Evolutionary conservation across 371 early-diverging fungal genomes (phyloP).

Genomic region (Antonospora locustae): DNA sequence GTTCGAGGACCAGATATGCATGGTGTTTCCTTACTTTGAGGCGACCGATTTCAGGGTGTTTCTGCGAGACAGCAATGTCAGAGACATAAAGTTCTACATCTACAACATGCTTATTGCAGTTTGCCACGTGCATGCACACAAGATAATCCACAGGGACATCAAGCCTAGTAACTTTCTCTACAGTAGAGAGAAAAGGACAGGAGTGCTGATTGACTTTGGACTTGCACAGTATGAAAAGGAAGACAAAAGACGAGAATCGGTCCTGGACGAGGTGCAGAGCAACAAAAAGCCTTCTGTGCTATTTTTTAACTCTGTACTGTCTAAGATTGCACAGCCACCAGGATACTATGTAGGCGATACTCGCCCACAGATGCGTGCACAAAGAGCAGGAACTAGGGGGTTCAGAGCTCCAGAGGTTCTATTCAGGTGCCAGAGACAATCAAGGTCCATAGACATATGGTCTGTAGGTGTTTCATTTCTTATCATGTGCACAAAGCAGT

Average conservation of each 20-base stretch:
- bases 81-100: constrained; percentile 68
- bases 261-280: neutral
- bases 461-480: constrained; percentile 77
- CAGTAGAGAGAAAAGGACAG: constrained; percentile 58
- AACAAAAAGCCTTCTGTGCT: constrained; percentile 54
- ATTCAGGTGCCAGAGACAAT: constrained; percentile 66
- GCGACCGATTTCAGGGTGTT: constrained; percentile 68
- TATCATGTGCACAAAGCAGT: constrained; percentile 64
- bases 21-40: constrained; percentile 71
- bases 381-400: constrained; percentile 89
- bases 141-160: constrained; percentile 72
- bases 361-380: constrained; percentile 64
- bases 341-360: constrained; percentile 54
- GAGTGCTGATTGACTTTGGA: constrained; percentile 87
- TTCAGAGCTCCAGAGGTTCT: constrained; percentile 91
- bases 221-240: constrained; percentile 64
- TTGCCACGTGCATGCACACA: constrained; percentile 42
- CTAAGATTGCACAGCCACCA: constrained; percentile 34
- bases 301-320: constrained; percentile 21
- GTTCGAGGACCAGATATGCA: constrained; percentile 66
- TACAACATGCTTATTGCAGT: constrained; percentile 63
- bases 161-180: constrained; percentile 92
- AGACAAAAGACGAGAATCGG: constrained; percentile 2
- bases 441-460: constrained; percentile 78
- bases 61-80: constrained; percentile 45